A percentile compares a stretch with the other conserved stretches of the same genome.
Conservation (phyloP, 2,329 filamentous ascomycete genomes). For the Penicillium sp. region DNA sequence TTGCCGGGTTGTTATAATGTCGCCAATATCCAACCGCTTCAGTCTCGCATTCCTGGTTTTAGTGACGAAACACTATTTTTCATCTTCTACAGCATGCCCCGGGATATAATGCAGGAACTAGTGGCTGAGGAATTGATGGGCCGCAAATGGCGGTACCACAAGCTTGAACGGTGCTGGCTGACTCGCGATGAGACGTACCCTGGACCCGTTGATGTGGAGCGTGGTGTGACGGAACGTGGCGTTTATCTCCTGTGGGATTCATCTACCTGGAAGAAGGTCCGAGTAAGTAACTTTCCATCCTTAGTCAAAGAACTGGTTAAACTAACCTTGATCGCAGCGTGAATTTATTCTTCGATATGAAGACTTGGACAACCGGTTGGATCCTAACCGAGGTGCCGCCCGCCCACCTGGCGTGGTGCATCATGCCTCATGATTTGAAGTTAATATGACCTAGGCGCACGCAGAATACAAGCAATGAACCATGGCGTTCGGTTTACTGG, state of each 20-base stretch:
- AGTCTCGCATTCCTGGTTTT: slow-evolving; percentile 58
- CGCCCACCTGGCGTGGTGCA: slow-evolving; percentile 37
- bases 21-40: slow-evolving; percentile 62
- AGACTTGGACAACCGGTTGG: slow-evolving; percentile 48
- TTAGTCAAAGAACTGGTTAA: background rate
- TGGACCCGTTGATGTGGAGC: slow-evolving; percentile 48
- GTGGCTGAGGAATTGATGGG: slow-evolving; percentile 61
- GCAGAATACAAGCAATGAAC: slow-evolving; percentile 25
- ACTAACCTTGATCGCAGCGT: slow-evolving; percentile 32
- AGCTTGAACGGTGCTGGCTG: slow-evolving; percentile 52
- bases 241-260: slow-evolving; percentile 53
- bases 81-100: slow-evolving; percentile 67
- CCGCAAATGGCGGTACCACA: slow-evolving; percentile 53
- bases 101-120: slow-evolving; percentile 64
- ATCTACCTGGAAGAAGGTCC: slow-evolving; percentile 49
- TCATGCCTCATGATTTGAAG: slow-evolving; percentile 34
- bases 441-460: slow-evolving; percentile 5
- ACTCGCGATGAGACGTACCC: slow-evolving; percentile 49
- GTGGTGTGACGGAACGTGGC: slow-evolving; percentile 49
- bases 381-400: slow-evolving; percentile 36
- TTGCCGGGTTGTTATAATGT: slow-evolving; percentile 64
- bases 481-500: slow-evolving; percentile 34
- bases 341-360: slow-evolving; percentile 51
- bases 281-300: slow-evolving; percentile 34
- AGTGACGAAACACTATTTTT: slow-evolving; percentile 65